These are phyloP conservation scores for Trichoderma hamatum DNA, from an alignment of 2,329 filamentous ascomycete genomes.

Conservation along the genomic window DNA sequence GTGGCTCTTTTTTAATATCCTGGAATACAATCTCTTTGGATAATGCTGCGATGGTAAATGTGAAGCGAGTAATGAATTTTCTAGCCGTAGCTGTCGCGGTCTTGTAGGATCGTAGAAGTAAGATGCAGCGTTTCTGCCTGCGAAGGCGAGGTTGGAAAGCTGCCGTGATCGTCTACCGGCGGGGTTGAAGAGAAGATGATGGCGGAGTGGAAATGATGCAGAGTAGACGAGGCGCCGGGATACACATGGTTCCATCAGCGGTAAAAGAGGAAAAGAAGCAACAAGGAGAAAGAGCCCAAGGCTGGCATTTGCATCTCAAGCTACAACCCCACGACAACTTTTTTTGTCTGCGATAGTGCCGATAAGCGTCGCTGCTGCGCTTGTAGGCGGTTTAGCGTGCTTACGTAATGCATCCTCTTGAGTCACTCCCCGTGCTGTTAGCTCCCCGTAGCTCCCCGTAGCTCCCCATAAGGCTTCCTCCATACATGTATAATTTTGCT, in stretches of 20 bases:
- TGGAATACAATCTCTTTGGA: conserved; percentile 29
- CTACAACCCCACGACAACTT: conserved; percentile 27
- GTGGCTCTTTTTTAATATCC: background rate
- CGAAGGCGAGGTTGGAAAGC: background rate
- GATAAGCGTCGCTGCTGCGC: conserved; percentile 13
- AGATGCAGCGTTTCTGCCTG: conserved; percentile 7
- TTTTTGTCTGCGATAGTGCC: conserved; percentile 18
- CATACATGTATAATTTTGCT: too few relatives aligned
- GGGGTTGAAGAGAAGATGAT: conserved; percentile 1
- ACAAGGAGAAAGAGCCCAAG: background rate
- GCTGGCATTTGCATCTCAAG: conserved; percentile 8
- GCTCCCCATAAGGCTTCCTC: too few relatives aligned
- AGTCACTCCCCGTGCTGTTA: too few relatives aligned
- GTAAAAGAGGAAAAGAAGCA: background rate
- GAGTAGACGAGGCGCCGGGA: conserved; percentile 29
- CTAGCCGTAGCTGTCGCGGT: background rate
- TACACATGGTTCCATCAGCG: conserved; percentile 39
- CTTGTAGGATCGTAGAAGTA: background rate
- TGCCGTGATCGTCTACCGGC: conserved; percentile 16
- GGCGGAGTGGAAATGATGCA: conserved; percentile 12
- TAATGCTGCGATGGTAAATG: background rate
- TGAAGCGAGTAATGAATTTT: background rate
- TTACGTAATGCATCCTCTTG: background rate
- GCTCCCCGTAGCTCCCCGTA: too few relatives aligned
- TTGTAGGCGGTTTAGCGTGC: background rate